Evolutionary conservation across 75 land plant species (phyloP), one percentile per base, ranked within the genome.

Genomic region (Azolla pinnata): DNA sequence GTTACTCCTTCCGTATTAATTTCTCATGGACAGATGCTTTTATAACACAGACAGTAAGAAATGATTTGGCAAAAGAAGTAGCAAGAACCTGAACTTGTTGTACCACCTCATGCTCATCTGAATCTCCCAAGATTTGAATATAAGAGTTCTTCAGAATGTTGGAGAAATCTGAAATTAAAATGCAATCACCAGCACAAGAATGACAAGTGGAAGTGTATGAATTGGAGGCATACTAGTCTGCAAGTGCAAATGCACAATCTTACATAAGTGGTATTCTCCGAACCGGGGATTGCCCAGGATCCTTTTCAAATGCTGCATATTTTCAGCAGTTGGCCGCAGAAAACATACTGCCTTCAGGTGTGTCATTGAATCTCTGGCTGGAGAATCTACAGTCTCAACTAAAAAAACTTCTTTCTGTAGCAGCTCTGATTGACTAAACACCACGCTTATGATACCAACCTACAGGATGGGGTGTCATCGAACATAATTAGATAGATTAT

Each of bases 211-310:
- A 20, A 5, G 7, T 44, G 29, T 31, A 20, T 19, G 18, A 51
- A n/a, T 26, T 62, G 59, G 12, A n/a, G n/a, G n/a, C n/a, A n/a
- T n/a, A n/a, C n/a, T n/a, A n/a, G n/a, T n/a, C n/a, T n/a, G n/a
- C n/a, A n/a, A n/a, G n/a, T n/a, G 32, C 28, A 25, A 0, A 29
- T 53, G 12, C 12, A 17, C 25, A 24, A 45, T 14, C 80, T 65
- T 80, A 95, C 99, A 90, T 19, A 95, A 54, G 63, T 95, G 99
- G 62, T 86, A 90, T 63, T 95, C 99, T 56, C 95, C 99, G 70
- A 95, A 95, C 33, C 88, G 73, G 32, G 99, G 91, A 44, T 18
- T 75, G 28, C 67, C 66, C 29, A 95, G 67, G 50, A 86, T 86
- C 0, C 81, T 75, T 31, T 88, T 83, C 65, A 95, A 25, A 47